Evolutionary conservation across 129 eudicot genomes (phyloP), one percentile per base, ranked within the genome.

Genomic region (sunflower (Helianthus annuus)): DNA sequence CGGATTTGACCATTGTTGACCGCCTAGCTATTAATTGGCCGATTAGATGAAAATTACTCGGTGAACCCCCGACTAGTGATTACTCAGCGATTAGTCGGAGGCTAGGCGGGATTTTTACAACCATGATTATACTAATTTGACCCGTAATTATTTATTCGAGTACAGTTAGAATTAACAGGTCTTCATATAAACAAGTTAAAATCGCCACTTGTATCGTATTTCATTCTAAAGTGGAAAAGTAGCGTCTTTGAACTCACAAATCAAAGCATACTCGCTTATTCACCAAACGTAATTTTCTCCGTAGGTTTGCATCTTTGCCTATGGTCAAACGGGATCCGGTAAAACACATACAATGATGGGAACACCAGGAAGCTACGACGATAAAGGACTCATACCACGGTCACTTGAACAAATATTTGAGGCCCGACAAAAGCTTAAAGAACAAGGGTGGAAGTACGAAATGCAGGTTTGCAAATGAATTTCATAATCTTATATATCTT

Each of bases 301-400:
- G 70, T 82, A 95, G 99, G 99, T 95, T 55, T 95, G 97, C 71
- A 88, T 95, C 58, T 95, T 95, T 76, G 99, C 99, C 0, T 95
- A 95, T 46, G 99, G 99, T 69, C 99, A 95, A 85, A 95, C 99
- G 1, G 99, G 99, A 49, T 95, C 99, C 8, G 99, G 99, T 0
- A 95, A 95, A 76, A 95, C 99, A 14, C 85, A 95, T 62, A 95
- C 99, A 46, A 95, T 95, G 99, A 95, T 95, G 99, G 99, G 99
- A 8, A 88, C 86, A 58, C 89, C 99, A 13, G 90, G 87, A 72
- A 84, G 77, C 67, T 54, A 64, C 1, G 93, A 86, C 24, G 87
- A 88, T 79, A 88, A 91, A 74, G 99, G 99, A 56, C 64, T 95
- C 51, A 95, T 95, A 65, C 99, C 99, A 7, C 91, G 97, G 38